Base-by-base conservation (phyloP, 192 early-diverging fungal genomes). In the Coemansia sp. region DNA sequence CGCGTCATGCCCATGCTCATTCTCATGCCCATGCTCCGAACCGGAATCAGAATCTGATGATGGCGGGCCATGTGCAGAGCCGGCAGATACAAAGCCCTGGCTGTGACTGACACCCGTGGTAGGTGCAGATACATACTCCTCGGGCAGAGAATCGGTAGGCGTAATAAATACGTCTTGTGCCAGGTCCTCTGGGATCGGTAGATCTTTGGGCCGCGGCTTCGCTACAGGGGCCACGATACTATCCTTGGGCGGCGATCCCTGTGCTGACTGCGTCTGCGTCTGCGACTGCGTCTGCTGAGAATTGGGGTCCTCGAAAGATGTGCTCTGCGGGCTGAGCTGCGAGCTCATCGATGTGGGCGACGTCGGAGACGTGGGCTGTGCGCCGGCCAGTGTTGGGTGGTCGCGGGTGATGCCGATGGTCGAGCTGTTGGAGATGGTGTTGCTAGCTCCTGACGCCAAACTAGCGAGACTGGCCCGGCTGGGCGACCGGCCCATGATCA, bases 401-500 rank as follows among this genome's bases (percentile, higher is more conserved):
- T 73, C 70, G 38, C 56, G 65, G 15, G 63, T 40, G 30, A 41
- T 47, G 1, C 50, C 51, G 2, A 73, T 40, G 1, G 71, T 73
- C 19, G 71, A 73, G 22, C 58, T 58, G 60, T 60, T 73, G 1
- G 71, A 67, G 15, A 58, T 40, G 9, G 53, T 59, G 29, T 61
- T 66, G 50, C 71, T 73, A 50, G 61, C 44, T 2, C 52, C 28
- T 15, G 71, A 73, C 11, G 45, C 41, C 8, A 54, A 37, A 37
- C 71, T 73, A 0, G 58, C 40, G 34, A 58, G 30, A 50, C 62
- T 72, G 3, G 55, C 44, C 39, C 62, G 28, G 37, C 71, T 66
- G 8, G 54, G 45, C n/a, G 71, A 60, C 17, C 58, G 58, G 23
- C 64, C 63, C 71, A 73, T 73, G 49, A 73, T 73, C 71, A 73